Evolutionary conservation across 192 early-diverging fungal genomes (phyloP).

Genomic region (Phycomyces nitens): DNA sequence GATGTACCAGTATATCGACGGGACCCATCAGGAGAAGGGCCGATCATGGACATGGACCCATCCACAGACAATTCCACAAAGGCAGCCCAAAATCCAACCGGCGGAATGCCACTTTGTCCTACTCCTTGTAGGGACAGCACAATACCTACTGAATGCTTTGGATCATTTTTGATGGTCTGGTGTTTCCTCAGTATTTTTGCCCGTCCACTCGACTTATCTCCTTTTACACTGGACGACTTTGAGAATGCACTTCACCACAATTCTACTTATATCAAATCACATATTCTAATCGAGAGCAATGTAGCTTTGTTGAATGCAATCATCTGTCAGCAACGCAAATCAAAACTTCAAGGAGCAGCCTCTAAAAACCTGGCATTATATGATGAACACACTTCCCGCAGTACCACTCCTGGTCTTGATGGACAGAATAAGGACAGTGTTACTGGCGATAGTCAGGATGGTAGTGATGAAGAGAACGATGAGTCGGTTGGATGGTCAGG

Average conservation of each 20-base stretch:
- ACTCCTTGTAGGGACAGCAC: slow-evolving; percentile 36
- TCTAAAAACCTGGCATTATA: neutral
- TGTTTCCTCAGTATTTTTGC: slow-evolving; percentile 65
- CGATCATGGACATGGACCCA: slow-evolving; percentile 9
- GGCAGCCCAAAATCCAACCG: slow-evolving; percentile 15
- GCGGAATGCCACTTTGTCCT: slow-evolving; percentile 38
- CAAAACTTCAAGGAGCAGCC: slow-evolving; percentile 6
- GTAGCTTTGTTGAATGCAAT: slow-evolving; percentile 47
- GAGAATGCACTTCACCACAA: slow-evolving; percentile 56
- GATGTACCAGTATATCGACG: slow-evolving; percentile 50
- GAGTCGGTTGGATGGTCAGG: neutral
- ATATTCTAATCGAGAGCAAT: slow-evolving; percentile 44
- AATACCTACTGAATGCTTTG: slow-evolving; percentile 43
- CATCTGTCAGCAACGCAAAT: slow-evolving; percentile 40
- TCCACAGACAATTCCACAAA: neutral
- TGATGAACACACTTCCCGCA: neutral
- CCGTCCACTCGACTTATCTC: slow-evolving; percentile 62
- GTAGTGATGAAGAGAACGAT: neutral
- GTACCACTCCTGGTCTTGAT: neutral
- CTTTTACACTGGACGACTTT: slow-evolving; percentile 78
- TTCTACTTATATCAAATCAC: slow-evolving; percentile 19
- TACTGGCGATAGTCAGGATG: neutral
- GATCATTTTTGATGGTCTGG: slow-evolving; percentile 59
- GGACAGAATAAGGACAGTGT: neutral
- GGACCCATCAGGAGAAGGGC: slow-evolving; percentile 4